Evolutionary conservation across 176 grass and related monocot species (phyloP).

Genomic region (Oryza longistaminata): DNA sequence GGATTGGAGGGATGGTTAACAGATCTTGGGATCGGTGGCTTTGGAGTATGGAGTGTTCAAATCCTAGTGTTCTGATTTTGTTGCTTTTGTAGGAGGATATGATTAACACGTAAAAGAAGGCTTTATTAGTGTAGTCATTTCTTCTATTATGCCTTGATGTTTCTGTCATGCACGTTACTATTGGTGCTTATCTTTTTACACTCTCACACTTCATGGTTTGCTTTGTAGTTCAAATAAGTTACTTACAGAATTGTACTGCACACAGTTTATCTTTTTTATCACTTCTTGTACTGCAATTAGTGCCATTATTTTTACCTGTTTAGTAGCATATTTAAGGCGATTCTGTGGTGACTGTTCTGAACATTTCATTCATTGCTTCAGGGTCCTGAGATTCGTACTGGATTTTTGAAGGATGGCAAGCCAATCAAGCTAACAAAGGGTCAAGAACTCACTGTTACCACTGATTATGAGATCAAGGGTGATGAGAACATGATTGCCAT

Average conservation of each 20-base stretch:
- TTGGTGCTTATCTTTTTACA: not conserved
- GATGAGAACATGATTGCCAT: slow-evolving; percentile 75
- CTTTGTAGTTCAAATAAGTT: not conserved
- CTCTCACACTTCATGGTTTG: not conserved
- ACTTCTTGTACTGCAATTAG: not conserved
- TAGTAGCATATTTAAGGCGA: not conserved
- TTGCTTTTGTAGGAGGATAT: not conserved
- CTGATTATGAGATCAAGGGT: slow-evolving; percentile 88
- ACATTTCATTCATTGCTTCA: slow-evolving; percentile 22
- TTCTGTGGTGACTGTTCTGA: not conserved
- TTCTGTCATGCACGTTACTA: not conserved
- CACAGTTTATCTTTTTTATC: not conserved
- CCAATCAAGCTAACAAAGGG: slow-evolving; percentile 84
- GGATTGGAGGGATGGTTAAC: not conserved
- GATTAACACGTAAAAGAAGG: not conserved
- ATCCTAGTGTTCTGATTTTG: not conserved
- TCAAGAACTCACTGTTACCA: slow-evolving; percentile 79
- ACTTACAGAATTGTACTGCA: not conserved
- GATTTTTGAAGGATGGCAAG: slow-evolving; percentile 89
- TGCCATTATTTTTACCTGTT: not conserved
- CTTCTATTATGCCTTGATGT: not conserved
- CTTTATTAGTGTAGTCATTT: not conserved
- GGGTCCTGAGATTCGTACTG: slow-evolving; percentile 95
- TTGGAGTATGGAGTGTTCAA: not conserved
- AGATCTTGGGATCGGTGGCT: not conserved